Evolutionary conservation across 176 grass and related monocot genomes (phyloP).

Genomic region (Pontederia crassipes): DNA sequence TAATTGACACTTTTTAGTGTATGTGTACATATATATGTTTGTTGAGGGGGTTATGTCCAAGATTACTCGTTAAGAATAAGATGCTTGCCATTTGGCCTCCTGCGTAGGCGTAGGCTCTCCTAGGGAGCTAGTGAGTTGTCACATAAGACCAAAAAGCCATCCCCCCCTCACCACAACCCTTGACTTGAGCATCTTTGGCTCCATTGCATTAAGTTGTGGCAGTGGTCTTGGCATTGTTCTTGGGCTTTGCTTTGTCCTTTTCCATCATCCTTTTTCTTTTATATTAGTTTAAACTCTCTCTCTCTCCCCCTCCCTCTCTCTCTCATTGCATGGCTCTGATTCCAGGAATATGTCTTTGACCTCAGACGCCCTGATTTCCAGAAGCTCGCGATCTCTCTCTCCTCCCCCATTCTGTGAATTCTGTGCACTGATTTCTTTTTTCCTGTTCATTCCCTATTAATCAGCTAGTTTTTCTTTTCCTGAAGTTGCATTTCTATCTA

Average conservation of each 20-base stretch:
- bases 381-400: conserved; percentile 21
- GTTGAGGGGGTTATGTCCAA: no score
- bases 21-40: no score
- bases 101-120: conserved; percentile 1
- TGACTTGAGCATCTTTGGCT: conserved; percentile 51
- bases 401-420: background rate
- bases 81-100: no score
- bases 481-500: no score
- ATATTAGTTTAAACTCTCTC: conserved; percentile 46
- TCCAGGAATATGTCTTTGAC: conserved; percentile 65
- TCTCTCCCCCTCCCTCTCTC: background rate
- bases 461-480: no score
- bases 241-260: conserved; percentile 54
- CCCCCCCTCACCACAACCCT: conserved; percentile 28
- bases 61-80: no score
- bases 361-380: conserved; percentile 72
- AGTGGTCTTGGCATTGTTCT: conserved; percentile 31
- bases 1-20: conserved; percentile 2
- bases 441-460: background rate
- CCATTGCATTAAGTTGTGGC: conserved; percentile 27
- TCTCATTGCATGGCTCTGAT: conserved; percentile 85
- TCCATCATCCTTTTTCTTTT: conserved; percentile 20
- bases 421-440: background rate
- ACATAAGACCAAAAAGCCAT: conserved; percentile 76
- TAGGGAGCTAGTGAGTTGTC: conserved; percentile 44